These are phyloP conservation scores for Vitis hybrid DNA, from an alignment of 177 flowering plant species.

Conservation along the genomic window DNA sequence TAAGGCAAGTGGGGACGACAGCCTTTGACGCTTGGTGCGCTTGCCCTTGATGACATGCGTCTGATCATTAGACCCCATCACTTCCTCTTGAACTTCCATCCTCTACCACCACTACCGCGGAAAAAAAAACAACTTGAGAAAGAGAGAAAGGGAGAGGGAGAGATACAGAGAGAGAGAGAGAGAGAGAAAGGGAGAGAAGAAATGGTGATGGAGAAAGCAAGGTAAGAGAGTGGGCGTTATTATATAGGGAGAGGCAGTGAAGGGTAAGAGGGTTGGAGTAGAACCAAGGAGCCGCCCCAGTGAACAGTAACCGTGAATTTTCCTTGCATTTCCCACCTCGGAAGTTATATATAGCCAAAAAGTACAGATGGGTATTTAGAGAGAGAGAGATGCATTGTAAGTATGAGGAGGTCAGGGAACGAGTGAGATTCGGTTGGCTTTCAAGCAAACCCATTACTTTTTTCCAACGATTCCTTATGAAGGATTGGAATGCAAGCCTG, in stretches of 20 bases:
- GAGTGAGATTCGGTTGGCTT: conserved; percentile 55
- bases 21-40: conserved; percentile 36
- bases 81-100: conserved; percentile 18
- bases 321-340: conserved; percentile 16
- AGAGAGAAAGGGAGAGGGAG: background rate
- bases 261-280: background rate
- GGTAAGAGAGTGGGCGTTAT: conserved; percentile 3
- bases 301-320: conserved; percentile 19
- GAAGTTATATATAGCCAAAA: conserved; percentile 15
- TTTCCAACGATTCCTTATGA: conserved; percentile 31
- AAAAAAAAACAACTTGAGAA: background rate
- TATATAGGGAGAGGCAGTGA: background rate
- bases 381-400: conserved; percentile 15
- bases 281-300: background rate
- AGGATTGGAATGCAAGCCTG: conserved; percentile 58
- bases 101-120: background rate
- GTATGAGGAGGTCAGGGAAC: conserved; percentile 21
- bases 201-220: background rate
- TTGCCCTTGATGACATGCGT: conserved; percentile 27
- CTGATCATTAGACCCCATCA: conserved; percentile 6
- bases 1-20: conserved; percentile 12
- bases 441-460: conserved; percentile 53
- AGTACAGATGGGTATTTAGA: background rate
- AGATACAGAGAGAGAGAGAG: background rate
- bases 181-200: background rate